phyloP scores from a whole-genome alignment of 768 basidiomycete species.

The Naematelia encephala region DNA sequence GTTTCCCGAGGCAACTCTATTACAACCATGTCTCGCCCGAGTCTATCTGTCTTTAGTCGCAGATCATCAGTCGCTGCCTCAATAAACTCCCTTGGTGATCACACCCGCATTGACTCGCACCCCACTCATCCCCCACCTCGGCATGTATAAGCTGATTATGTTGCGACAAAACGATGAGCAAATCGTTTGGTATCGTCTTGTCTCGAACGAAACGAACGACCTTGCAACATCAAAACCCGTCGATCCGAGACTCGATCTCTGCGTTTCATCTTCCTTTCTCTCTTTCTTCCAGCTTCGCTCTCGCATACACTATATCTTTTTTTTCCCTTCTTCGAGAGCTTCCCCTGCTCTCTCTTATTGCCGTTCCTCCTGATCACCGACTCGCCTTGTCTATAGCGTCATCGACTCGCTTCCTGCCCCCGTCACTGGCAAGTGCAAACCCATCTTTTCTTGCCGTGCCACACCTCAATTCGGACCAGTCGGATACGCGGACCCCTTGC shows the following conservation, averaged over 20 bases:
- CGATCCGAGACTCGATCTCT: neutral
- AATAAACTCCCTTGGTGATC: neutral
- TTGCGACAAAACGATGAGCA: neutral
- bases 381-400: neutral
- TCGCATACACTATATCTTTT: neutral
- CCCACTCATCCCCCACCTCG: neutral
- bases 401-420: neutral
- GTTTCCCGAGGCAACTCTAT: neutral
- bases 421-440: neutral
- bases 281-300: neutral
- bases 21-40: neutral
- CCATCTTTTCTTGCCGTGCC: neutral
- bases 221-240: neutral
- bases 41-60: neutral
- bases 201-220: neutral
- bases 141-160: neutral
- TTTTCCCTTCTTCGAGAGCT: neutral
- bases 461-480: neutral
- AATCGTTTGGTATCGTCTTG: neutral
- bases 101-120: neutral
- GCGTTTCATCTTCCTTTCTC: neutral
- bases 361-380: neutral
- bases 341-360: neutral
- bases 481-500: neutral
- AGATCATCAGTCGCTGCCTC: neutral